phyloP scores from a whole-genome alignment of 2,329 filamentous ascomycete species.

The Zymoseptoria passerinii region DNA sequence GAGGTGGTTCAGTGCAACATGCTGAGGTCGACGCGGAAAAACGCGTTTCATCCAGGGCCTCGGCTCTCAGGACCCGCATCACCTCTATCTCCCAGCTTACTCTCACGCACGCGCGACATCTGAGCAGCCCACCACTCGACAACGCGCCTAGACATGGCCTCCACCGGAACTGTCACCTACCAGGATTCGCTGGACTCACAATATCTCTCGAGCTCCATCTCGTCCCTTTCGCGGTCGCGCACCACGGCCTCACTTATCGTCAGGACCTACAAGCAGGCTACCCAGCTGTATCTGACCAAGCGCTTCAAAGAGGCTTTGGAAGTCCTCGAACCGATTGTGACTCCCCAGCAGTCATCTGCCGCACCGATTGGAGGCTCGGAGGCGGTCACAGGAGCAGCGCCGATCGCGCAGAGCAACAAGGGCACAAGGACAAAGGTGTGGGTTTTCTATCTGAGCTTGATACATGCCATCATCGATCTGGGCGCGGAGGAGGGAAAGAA shows the following conservation, averaged over 20 bases:
- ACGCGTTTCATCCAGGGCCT: not conserved
- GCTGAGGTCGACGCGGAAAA: not conserved
- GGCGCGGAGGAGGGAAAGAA: constrained; percentile 84
- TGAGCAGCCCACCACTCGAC: not conserved
- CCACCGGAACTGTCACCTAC: constrained; percentile 38
- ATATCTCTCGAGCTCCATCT: constrained; percentile 58
- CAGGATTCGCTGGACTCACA: constrained; percentile 47
- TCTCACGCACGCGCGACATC: not conserved
- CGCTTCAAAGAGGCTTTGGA: constrained; percentile 83
- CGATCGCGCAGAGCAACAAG: constrained; percentile 69
- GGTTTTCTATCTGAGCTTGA: constrained; percentile 89
- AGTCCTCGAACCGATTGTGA: constrained; percentile 75
- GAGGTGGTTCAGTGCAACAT: not conserved
- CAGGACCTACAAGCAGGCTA: constrained; percentile 88
- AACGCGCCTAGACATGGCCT: constrained; percentile 19
- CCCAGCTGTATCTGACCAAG: constrained; percentile 88
- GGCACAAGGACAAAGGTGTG: constrained; percentile 89
- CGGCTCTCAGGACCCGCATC: not conserved
- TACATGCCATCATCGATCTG: constrained; percentile 85
- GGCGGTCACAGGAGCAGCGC: constrained; percentile 44
- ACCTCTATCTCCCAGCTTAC: not conserved
- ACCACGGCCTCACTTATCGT: constrained; percentile 66
- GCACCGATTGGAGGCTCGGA: constrained; percentile 8
- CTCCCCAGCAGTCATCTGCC: constrained; percentile 35
- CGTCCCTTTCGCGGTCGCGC: constrained; percentile 59